Evolutionary conservation across 1,139 yeast genomes (phyloP), one percentile per base, ranked within the genome.

Genomic region (Taphrina sp.): DNA sequence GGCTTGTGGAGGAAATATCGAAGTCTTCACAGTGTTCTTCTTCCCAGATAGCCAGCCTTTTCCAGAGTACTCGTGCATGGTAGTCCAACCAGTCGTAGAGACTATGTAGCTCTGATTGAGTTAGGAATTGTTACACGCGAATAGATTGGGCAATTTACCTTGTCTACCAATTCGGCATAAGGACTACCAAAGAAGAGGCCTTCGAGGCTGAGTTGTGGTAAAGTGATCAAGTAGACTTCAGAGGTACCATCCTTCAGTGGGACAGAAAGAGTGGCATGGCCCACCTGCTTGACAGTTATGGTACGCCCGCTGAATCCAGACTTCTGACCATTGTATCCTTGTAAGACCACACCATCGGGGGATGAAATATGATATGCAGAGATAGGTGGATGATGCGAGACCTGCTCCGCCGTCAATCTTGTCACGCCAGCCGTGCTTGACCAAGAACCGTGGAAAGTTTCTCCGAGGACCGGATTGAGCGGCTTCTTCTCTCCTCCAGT

Each of bases 311-410:
- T 78, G 71, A 92, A 82, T 36, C 88, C 81, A 23, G 97, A 90
- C 70, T 81, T 84, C 66, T 90, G 80, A 39, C 94, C 94, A 67
- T 86, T 89, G 72, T 87, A 90, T 43, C 98, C 98, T 69, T 89
- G 85, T 59, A 89, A 74, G 29, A 74, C 71, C 22, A 84, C 81
- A 52, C 84, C 77, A 67, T 84, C 77, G 61, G 83, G 85, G 67
- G 88, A 88, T 67, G 77, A 74, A 56, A 92, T 77, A 34, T 87
- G 78, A 68, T 88, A 92, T 1, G 94, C 96, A 16, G 96, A 38
- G 67, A 92, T 85, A 4, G 98, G 98, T n/a, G 98, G 98, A 68
- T 92, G 98, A 66, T 92, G 98, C 19, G 95, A 86, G 0, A 96
- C 88, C 69, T 92, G 98, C 69, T 92, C 98, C 0, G 97, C 77